Evolutionary conservation across 495 filamentous ascomycete species (phyloP).

Genomic region (Saxispiralis lemnorum): DNA sequence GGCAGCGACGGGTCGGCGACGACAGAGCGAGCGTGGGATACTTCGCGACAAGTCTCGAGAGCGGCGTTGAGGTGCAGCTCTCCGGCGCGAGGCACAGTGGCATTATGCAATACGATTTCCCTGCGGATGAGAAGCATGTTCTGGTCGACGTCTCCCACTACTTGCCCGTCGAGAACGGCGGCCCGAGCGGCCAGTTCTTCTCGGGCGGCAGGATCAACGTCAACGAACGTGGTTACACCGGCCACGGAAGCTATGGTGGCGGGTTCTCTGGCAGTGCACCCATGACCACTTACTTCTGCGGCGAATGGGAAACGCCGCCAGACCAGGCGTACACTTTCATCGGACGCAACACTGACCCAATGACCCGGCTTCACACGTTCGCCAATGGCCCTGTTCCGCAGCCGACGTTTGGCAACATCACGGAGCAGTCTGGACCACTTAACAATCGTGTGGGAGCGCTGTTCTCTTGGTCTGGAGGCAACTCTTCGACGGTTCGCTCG

Average conservation of each 20-base stretch:
- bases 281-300: slow-evolving; percentile 22
- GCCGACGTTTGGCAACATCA: slow-evolving; percentile 14
- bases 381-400: slow-evolving; percentile 12
- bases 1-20: slow-evolving; percentile 17
- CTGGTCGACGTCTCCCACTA: slow-evolving; percentile 23
- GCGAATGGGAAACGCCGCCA: slow-evolving; percentile 19
- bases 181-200: slow-evolving; percentile 19
- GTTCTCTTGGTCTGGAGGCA: slow-evolving; percentile 18
- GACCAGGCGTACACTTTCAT: slow-evolving; percentile 17
- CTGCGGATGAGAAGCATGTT: slow-evolving; percentile 16
- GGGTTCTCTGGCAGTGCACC: slow-evolving; percentile 18
- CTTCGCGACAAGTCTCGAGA: slow-evolving; percentile 18
- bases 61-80: slow-evolving; percentile 18
- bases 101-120: slow-evolving; percentile 19
- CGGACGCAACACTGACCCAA: slow-evolving; percentile 21
- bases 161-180: slow-evolving; percentile 17
- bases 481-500: slow-evolving; percentile 13
- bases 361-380: slow-evolving; percentile 12
- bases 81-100: slow-evolving; percentile 17
- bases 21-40: slow-evolving; percentile 22
- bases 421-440: slow-evolving; percentile 16
- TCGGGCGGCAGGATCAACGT: slow-evolving; percentile 17
- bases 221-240: slow-evolving; percentile 17
- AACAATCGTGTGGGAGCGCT: slow-evolving; percentile 21
- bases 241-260: slow-evolving; percentile 15